Conservation (phyloP, 2,329 filamentous ascomycete genomes). For the Trichoderma simmonsii region DNA sequence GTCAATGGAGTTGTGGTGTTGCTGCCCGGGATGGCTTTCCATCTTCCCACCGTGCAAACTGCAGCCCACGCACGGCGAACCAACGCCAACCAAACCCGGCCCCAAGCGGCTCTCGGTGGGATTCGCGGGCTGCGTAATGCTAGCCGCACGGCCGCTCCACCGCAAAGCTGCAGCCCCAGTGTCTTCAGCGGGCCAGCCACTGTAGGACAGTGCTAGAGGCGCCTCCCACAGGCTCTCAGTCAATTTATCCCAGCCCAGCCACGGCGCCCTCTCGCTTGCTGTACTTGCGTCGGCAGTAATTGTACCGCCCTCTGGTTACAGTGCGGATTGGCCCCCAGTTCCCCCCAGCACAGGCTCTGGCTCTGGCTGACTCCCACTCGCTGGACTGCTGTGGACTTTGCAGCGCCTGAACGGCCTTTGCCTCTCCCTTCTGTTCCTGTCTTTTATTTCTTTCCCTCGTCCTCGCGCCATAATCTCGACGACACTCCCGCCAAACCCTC, state of each 20-base stretch:
- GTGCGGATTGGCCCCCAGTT: not conserved
- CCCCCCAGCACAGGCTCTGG: not conserved
- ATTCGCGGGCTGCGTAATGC: not conserved
- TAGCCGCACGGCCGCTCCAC: conserved; percentile 1
- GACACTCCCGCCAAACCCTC: conserved; percentile 4
- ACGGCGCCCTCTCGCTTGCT: conserved; percentile 5
- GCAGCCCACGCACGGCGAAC: not conserved
- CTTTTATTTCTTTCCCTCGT: conserved; percentile 9
- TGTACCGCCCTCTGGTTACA: not conserved
- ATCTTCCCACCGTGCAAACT: not conserved
- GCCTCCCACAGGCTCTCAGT: not conserved
- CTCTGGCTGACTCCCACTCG: not conserved
- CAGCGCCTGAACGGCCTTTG: conserved; percentile 13
- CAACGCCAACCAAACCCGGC: not conserved
- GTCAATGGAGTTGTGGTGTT: not conserved
- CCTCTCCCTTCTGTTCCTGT: conserved; percentile 10
- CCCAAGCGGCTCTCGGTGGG: conserved; percentile 1
- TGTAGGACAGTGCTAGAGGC: not conserved
- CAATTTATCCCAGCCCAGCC: not conserved
- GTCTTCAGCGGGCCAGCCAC: conserved; percentile 9
- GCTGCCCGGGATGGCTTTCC: not conserved
- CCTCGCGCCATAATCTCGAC: conserved; percentile 2
- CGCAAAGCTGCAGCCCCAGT: not conserved
- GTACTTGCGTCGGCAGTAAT: conserved; percentile 1
- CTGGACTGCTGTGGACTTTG: not conserved